Base-by-base conservation (phyloP, 305 asterid species). In the Andrographis paniculata region DNA sequence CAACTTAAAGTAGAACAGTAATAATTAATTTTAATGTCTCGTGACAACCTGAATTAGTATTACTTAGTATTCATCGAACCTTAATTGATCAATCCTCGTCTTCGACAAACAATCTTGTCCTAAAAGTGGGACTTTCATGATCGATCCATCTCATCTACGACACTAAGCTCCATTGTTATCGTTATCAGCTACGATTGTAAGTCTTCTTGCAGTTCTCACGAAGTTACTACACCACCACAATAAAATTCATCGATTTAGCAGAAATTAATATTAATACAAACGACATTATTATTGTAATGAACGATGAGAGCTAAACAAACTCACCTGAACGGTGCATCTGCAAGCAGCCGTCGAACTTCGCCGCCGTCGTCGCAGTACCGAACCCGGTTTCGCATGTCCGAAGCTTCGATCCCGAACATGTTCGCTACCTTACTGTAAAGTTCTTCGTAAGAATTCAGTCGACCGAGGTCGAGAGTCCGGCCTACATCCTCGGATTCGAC, bases 401-500 rank as follows among this genome's bases (percentile, higher is more conserved):
- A 71, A 56, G 24, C 40, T 35, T 70, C 77, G 30, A 68, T 52
- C 4, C 79, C 72, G 22, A 84, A 79, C 93, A 84, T 71, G 45
- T 56, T 61, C 20, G 74, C 78, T 63, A 88, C 55, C 60, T 79
- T 84, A 31, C 23, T 22, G 59, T 65, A 56, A 55, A 87, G 56
- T 31, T 87, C 78, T 17, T 82, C 94, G 17, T 76, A 87, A 13
- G 95, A 80, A 35, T 63, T 64, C 9, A 84, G 64, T 59, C 58
- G 55, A 14, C 86, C 70, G 35, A 87, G 94, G 56, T 87, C 94
- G 4, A 87, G 53, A 7, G 77, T 74, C 14, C 92, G 83, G 13
- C 97, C 94, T 14, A 80, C 79, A 40, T 84, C 94, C 53, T 87
- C 94, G 0, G 92, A 80, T 54, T 80, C 92, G 79, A 87, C 58